Evolutionary conservation across 805 yeast genomes (phyloP), one percentile per base, ranked within the genome.

Genomic region (Sugiyamaella mastotermitis): DNA sequence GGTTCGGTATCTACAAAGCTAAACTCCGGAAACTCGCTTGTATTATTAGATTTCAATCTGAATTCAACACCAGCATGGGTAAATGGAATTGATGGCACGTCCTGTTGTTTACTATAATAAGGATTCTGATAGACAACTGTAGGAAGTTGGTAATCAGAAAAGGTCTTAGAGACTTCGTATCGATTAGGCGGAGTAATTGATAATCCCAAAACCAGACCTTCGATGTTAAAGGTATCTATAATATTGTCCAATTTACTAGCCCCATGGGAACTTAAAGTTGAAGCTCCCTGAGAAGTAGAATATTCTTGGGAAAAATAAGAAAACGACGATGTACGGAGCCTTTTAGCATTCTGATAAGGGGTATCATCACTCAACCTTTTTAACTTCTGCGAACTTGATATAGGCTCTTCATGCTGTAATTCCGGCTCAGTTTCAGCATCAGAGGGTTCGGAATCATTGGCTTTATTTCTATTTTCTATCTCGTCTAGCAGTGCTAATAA

Each of bases 41-140:
- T 24, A 38, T 70, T 63, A 2, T 56, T 49, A 0, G 77, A 71
- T 9, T 59, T 56, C 1, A 83, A 57, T 1, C 59, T 61, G 44
- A 78, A 76, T 46, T 71, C 74, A 43, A 69, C 75, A 4, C 87
- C 88, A 1, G 88, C 88, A 58, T 76, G 79, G 1, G 73, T 58
- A 38, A 80, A 71, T 0, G 90, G 79, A 8, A 58, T 56, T 4
- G 57, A 50, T 1, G 74, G 79, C 5, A 71, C 61, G 48, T 84
- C 88, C 1, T 57, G 50, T 0, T 64, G 48, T 11, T 70, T 66
- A 19, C 78, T 70, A 48, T 76, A 88, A 47, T 61, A 76, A 0
- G 96, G 94, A 45, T 74, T 81, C 1, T 49, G 41, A 52, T 81
- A 80, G 10, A 76, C 69, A 10, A 74, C 58, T 45, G 71, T 66